phyloP scores from a whole-genome alignment of 768 basidiomycete genomes.

The Rhodotorula diobovata region DNA sequence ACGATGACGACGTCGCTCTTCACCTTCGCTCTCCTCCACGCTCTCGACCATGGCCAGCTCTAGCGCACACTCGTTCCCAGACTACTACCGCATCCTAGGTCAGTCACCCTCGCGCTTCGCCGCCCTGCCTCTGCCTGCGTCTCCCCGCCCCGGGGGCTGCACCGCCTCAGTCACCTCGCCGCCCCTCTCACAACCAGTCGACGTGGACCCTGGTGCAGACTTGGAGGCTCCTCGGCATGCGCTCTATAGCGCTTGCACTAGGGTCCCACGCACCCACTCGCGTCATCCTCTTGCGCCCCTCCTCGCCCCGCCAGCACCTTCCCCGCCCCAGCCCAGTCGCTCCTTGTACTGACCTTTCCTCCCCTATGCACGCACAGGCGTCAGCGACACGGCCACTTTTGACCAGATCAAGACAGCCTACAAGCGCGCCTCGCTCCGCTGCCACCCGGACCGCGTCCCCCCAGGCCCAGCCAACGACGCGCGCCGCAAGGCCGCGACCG shows the following conservation, averaged over 20 bases:
- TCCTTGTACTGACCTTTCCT: not conserved
- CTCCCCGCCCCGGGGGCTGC: not conserved
- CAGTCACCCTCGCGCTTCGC: not conserved
- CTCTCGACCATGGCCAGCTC: not conserved
- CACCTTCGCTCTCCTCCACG: not conserved
- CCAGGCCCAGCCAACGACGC: constrained; percentile 11
- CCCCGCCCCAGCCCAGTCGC: not conserved
- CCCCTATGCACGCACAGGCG: constrained; percentile 4
- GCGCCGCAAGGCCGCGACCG: constrained; percentile 21
- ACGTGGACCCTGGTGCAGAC: not conserved
- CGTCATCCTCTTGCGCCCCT: not conserved
- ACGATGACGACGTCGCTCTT: not conserved
- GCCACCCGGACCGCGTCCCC: constrained; percentile 40
- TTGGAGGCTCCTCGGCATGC: no score
- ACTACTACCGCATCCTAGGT: constrained; percentile 38
- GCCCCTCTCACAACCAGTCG: not conserved
- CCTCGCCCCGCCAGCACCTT: not conserved
- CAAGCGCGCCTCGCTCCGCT: constrained; percentile 32
- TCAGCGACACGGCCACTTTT: constrained; percentile 2
- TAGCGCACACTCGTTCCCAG: no score
- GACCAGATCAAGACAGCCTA: constrained; percentile 40
- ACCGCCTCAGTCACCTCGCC: not conserved
- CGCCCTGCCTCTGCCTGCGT: not conserved
- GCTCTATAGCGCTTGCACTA: no score
- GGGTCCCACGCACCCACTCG: no score